Base-by-base conservation (phyloP, 2,329 filamentous ascomycete genomes). In the Cucurbitaria berberidis region DNA sequence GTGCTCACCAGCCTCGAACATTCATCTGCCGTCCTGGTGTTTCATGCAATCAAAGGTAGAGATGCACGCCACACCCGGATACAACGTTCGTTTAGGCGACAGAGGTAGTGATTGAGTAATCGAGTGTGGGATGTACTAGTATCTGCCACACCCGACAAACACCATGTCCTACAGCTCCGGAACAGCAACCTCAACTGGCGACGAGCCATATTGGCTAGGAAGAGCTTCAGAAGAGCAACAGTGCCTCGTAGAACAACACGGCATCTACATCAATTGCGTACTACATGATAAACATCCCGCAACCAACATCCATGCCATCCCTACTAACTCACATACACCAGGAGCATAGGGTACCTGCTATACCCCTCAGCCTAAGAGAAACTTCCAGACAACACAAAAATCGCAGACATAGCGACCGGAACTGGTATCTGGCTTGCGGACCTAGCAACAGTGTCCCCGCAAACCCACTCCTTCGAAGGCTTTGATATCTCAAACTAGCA, bases 371-470 rank as follows among this genome's bases (percentile, higher is more conserved):
- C 70, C 9, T 29, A 59, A 5, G 3, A 41, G 0, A 51, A 8
- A 1, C 60, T 70, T 0, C 66, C 67, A 10, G 22, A 45, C 7
- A 57, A 63, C 34, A 66, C 69, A 5, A 57, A 59, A 2, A 68
- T 73, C 41, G 68, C 68, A 40, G 70, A 73, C 46, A 45, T 73
- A 39, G 69, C 63, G 19, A 66, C 63, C 9, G 70, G 70, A 0
- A 72, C 69, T 0, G 69, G 69, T 15, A 68, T 72, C 40, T 73
- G 68, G 69, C 58, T 67, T 16, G 53, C 53, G 11, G 68, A 70
- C 30, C 36, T 67, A 18, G 56, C 66, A 9, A 52, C 53, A 22
- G 35, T 42, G 16, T 62, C 59, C 1, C 64, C 67, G 2, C 36
- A 63, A 1, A 64, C 59, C 13, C 61, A 67, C 45, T 48, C 53